Conservation (phyloP, 1,139 yeast genomes). For the Kurtzmaniella quercitrusa region DNA sequence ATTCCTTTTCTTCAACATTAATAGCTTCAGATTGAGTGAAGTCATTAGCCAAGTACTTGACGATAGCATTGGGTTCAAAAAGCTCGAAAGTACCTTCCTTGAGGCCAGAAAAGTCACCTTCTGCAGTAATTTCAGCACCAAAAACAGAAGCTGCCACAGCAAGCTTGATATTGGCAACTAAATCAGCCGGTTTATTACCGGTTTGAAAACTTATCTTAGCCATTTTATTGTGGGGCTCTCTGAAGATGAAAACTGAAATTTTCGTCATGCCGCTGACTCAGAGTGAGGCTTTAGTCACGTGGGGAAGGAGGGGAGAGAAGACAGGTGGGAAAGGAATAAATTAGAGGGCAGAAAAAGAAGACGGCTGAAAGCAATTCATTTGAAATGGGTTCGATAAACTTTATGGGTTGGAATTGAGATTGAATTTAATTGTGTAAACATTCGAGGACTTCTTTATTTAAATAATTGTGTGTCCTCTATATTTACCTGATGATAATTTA, state of each 20-base stretch:
- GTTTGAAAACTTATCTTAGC: slow-evolving; percentile 1
- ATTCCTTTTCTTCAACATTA: slow-evolving; percentile 27
- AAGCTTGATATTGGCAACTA: slow-evolving; percentile 57
- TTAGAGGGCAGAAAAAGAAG: background rate
- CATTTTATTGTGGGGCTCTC: background rate
- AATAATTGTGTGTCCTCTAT: too few relatives aligned
- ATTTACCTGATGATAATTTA: too few relatives aligned
- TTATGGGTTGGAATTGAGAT: too few relatives aligned
- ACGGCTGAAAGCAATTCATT: background rate
- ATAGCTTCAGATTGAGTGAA: slow-evolving; percentile 27
- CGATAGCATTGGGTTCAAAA: slow-evolving; percentile 79
- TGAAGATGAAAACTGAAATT: background rate
- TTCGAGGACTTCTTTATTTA: too few relatives aligned
- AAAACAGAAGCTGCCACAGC: slow-evolving; percentile 47
- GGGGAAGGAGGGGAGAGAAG: background rate
- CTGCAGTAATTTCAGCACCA: slow-evolving; percentile 11
- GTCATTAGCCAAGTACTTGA: slow-evolving; percentile 58
- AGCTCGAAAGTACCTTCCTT: slow-evolving; percentile 38
- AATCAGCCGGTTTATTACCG: slow-evolving; percentile 23
- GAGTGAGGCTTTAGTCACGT: slow-evolving; percentile 1
- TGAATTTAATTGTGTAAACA: too few relatives aligned
- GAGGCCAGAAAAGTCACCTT: slow-evolving; percentile 15
- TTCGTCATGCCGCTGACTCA: slow-evolving; percentile 1
- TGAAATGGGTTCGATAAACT: too few relatives aligned
- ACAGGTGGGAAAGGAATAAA: background rate